Evolutionary conservation across 2,329 filamentous ascomycete species (phyloP).

Genomic region (Aspergillus sp.): DNA sequence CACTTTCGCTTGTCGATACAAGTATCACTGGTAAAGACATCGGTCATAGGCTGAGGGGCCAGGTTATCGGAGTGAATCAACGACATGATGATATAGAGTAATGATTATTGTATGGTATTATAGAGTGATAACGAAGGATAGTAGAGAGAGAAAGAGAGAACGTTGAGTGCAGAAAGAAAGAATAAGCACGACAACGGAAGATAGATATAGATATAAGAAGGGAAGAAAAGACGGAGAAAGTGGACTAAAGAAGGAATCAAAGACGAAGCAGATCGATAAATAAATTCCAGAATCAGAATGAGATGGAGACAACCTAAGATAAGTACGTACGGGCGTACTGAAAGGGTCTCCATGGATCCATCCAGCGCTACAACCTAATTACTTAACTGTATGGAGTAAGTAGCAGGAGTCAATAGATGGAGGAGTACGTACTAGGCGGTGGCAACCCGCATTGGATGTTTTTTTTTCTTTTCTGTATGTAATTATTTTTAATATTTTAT

Average conservation of each 20-base stretch:
- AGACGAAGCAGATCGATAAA: background rate
- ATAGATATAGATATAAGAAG: background rate
- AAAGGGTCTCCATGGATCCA: too few species aligned
- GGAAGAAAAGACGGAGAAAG: background rate
- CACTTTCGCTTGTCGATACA: conserved; percentile 64
- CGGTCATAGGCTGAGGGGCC: conserved; percentile 37
- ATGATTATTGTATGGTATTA: background rate
- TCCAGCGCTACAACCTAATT: too few species aligned
- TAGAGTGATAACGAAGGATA: background rate
- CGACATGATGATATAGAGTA: conserved; percentile 23
- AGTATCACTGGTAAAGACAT: conserved; percentile 58
- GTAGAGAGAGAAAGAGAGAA: background rate
- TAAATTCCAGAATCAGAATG: background rate
- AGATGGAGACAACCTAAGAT: too few species aligned
- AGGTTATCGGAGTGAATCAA: conserved; percentile 32
- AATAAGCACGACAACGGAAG: too few species aligned
- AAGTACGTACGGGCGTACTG: too few species aligned
- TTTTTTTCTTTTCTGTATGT: too few species aligned
- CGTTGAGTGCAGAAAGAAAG: too few species aligned
- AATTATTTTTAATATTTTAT: too few species aligned
- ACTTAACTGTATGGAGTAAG: too few species aligned
- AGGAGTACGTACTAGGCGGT: too few species aligned
- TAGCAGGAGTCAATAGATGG: too few species aligned
- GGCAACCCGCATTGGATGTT: too few species aligned
- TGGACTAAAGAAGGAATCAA: background rate